Evolutionary conservation across 495 filamentous ascomycete genomes (phyloP).

Genomic region (Delitschia confertaspora): DNA sequence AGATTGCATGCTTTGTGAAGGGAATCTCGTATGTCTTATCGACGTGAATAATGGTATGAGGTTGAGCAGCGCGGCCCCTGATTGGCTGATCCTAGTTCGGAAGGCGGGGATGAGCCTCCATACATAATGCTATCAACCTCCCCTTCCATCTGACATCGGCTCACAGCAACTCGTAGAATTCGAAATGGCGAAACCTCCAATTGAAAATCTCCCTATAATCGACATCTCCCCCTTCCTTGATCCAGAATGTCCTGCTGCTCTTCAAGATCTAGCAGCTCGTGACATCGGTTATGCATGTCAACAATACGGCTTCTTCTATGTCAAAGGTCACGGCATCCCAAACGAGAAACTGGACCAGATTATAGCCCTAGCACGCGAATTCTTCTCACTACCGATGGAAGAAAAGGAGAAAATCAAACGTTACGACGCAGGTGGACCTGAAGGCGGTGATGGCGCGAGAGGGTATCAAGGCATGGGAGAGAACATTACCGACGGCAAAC

Average conservation of each 20-base stretch:
- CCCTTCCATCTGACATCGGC: no score
- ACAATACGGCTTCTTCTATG: conserved; percentile 34
- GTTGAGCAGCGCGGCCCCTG: no score
- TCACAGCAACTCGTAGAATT: no score
- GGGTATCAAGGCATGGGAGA: conserved; percentile 32
- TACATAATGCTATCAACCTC: no score
- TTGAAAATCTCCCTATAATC: conserved; percentile 30
- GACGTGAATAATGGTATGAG: no score
- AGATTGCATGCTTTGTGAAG: no score
- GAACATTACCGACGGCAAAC: conserved; percentile 25
- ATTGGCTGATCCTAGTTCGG: no score
- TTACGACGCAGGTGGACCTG: conserved; percentile 16
- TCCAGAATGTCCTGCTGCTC: conserved; percentile 7
- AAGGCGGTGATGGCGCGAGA: conserved; percentile 29
- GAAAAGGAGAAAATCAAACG: conserved; percentile 30
- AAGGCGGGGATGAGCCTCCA: no score
- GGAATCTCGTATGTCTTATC: no score
- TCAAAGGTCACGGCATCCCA: conserved; percentile 32
- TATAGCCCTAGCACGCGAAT: conserved; percentile 27
- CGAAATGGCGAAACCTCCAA: no score
- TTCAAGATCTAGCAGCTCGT: conserved; percentile 5
- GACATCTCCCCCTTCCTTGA: conserved; percentile 28
- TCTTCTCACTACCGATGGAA: conserved; percentile 26
- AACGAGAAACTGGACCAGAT: conserved; percentile 18
- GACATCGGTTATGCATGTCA: conserved; percentile 27